A percentile compares a stretch with the other conserved stretches of the same genome.
These are phyloP conservation scores for Gaultheria prostrata DNA, from an alignment of 148 eudicot species.

Conservation along the genomic window DNA sequence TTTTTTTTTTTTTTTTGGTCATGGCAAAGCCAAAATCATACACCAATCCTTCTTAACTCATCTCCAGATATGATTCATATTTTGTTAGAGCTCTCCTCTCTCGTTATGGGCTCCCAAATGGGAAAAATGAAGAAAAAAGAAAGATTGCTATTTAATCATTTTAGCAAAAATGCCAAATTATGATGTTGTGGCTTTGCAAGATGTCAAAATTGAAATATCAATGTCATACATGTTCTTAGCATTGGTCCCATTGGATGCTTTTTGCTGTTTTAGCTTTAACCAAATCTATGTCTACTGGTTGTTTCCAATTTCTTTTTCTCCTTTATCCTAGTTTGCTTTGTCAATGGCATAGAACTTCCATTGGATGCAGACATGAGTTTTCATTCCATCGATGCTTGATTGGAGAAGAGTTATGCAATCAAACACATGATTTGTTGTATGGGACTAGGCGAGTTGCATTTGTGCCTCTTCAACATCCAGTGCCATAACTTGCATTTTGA, in stretches of 20 bases:
- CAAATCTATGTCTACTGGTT: not conserved
- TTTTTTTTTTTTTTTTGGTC: not conserved
- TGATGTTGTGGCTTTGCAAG: not conserved
- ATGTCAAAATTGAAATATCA: not conserved
- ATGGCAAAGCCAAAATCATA: too few species aligned
- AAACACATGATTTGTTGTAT: not conserved
- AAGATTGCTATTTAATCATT: not conserved
- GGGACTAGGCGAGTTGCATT: not conserved
- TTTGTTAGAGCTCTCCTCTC: not conserved
- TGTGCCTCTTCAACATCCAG: not conserved
- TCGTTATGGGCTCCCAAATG: not conserved
- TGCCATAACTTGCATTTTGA: slow-evolving; percentile 1
- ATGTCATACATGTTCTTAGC: not conserved
- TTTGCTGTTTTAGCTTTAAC: not conserved
- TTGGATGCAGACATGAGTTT: not conserved
- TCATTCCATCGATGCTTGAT: not conserved
- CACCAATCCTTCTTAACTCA: not conserved
- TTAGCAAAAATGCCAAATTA: not conserved
- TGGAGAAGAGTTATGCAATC: not conserved
- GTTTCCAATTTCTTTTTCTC: not conserved
- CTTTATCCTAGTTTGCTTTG: not conserved
- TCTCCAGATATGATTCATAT: not conserved
- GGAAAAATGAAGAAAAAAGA: not conserved
- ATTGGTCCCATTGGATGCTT: not conserved
- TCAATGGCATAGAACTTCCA: not conserved